Conservation (phyloP, 169 alveolate genomes). For the Plasmodium relictum region DNA sequence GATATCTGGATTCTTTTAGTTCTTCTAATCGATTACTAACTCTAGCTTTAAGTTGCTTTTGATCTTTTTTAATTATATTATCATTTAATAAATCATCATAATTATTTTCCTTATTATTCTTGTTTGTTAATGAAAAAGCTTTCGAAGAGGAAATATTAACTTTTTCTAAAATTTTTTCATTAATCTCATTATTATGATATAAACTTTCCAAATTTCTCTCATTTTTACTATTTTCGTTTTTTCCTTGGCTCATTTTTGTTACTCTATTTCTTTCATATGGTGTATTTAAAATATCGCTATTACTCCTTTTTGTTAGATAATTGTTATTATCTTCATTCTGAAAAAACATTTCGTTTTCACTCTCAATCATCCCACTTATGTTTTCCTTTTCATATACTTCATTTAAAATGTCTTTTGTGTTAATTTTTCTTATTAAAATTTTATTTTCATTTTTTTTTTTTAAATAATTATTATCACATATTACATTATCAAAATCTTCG, state of each 20-base stretch:
- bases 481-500: neutral
- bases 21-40: constrained; percentile 53
- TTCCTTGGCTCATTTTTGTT: neutral
- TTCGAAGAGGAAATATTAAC: neutral
- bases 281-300: constrained; percentile 2
- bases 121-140: neutral
- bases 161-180: constrained; percentile 21
- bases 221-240: neutral
- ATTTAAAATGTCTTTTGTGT: neutral
- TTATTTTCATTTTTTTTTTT: no score
- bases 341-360: neutral
- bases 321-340: neutral
- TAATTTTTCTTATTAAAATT: neutral
- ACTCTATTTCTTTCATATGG: neutral
- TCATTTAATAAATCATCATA: neutral
- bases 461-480: neutral
- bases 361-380: neutral
- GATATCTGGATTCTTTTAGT: constrained; percentile 42
- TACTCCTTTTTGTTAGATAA: neutral
- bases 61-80: constrained; percentile 7
- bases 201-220: neutral
- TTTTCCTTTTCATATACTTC: constrained; percentile 11
- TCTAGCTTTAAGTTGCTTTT: constrained; percentile 14
- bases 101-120: neutral
- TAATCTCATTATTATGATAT: neutral